Conservation (phyloP, 192 early-diverging fungal genomes). For the Tieghemiomyces parasiticus region DNA sequence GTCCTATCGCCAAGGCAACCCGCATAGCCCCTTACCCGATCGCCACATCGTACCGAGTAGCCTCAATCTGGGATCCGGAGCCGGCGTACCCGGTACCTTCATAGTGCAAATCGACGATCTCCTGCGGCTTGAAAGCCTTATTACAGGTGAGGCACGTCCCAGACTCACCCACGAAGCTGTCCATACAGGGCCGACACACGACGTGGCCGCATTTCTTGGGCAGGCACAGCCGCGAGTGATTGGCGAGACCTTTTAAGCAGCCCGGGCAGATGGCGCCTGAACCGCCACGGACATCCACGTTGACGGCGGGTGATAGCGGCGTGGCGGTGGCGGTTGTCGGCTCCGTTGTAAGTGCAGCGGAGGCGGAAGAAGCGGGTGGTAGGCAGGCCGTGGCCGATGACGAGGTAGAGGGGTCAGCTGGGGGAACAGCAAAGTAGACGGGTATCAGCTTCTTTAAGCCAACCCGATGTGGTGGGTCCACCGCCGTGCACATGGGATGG, state of each 20-base stretch:
- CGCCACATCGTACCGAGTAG: constrained; percentile 7
- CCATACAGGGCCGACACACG: constrained; percentile 3
- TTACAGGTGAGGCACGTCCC: background rate
- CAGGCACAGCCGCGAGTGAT: background rate
- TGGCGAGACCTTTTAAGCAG: background rate
- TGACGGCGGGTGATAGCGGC: no score
- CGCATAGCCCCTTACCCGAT: no score
- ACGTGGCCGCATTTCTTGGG: constrained; percentile 8
- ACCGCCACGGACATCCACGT: no score
- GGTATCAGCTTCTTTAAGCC: constrained; percentile 5
- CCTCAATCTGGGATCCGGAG: constrained; percentile 6
- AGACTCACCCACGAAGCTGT: background rate
- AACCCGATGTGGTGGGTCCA: constrained; percentile 4
- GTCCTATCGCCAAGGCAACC: no score
- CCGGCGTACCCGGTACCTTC: constrained; percentile 9
- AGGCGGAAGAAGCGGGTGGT: no score
- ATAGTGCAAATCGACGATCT: constrained; percentile 1
- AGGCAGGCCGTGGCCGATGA: background rate
- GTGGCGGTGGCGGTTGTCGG: no score
- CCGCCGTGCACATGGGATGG: constrained; percentile 10
- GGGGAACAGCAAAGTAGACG: background rate
- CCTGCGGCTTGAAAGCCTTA: background rate
- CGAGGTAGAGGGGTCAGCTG: background rate
- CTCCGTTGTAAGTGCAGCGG: no score
- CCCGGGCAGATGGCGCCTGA: background rate